phyloP scores from a whole-genome alignment of 2,329 filamentous ascomycete genomes.

The Clathrospora elynae region DNA sequence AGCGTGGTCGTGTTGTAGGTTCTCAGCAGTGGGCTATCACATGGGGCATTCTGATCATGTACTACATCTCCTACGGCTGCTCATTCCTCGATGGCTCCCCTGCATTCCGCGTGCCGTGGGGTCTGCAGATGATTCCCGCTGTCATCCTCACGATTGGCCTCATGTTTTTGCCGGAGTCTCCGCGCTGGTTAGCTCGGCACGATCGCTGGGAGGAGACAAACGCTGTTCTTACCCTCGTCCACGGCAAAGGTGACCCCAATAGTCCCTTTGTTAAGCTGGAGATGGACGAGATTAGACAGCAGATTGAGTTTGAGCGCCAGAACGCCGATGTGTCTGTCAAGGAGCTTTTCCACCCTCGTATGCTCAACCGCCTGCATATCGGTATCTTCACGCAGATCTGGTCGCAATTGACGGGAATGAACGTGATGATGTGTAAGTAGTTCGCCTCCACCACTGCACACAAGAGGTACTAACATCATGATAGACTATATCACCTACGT shows the following conservation, averaged over 20 bases:
- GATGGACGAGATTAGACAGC: conserved; percentile 72
- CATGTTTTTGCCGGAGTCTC: conserved; percentile 56
- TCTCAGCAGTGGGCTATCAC: conserved; percentile 78
- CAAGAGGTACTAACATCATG: not conserved
- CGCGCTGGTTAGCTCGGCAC: conserved; percentile 53
- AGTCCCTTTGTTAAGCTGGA: conserved; percentile 70
- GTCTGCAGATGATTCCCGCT: conserved; percentile 46
- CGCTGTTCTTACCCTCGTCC: conserved; percentile 50
- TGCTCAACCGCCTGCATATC: conserved; percentile 74
- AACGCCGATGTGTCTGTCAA: conserved; percentile 72
- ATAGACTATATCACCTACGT: conserved; percentile 58
- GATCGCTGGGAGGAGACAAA: conserved; percentile 54
- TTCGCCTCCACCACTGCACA: not conserved
- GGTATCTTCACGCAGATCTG: conserved; percentile 76
- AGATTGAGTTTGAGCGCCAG: conserved; percentile 72
- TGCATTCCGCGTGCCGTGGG: conserved; percentile 49
- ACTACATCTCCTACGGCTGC: conserved; percentile 44
- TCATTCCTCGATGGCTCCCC: conserved; percentile 38
- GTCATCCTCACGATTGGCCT: conserved; percentile 53
- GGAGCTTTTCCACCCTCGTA: conserved; percentile 73
- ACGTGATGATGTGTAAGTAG: conserved; percentile 64
- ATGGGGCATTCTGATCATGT: conserved; percentile 57
- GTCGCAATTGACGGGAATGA: conserved; percentile 78
- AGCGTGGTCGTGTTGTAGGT: conserved; percentile 69
- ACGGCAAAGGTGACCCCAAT: conserved; percentile 64